A percentile compares a stretch with the other conserved stretches of the same genome.
Conservation (phyloP, 1,139 yeast genomes). For the Scheffersomyces insectosa region DNA sequence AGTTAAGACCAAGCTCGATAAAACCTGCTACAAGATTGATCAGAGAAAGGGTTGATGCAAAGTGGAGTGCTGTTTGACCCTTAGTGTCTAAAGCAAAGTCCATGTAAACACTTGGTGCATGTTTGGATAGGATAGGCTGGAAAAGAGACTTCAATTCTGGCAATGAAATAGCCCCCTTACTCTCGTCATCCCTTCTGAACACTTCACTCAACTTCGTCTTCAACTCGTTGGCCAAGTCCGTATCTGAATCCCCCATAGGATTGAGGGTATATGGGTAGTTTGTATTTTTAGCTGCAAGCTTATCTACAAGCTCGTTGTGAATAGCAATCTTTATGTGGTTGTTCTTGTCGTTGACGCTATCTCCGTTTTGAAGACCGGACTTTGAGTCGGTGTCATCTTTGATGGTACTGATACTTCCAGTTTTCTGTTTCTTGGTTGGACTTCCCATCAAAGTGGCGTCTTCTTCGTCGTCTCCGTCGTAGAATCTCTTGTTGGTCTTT, state of each 20-base stretch:
- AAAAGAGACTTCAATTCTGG: conserved; percentile 16
- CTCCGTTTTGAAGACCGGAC: neutral
- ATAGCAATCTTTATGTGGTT: neutral
- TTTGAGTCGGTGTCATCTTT: conserved; percentile 1
- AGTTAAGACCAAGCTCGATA: conserved; percentile 35
- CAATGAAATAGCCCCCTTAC: conserved; percentile 7
- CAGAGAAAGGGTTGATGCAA: conserved; percentile 47
- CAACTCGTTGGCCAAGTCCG: conserved; percentile 19
- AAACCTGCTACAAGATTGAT: conserved; percentile 37
- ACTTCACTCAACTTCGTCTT: conserved; percentile 21
- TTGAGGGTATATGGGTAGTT: conserved; percentile 24
- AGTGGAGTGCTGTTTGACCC: conserved; percentile 50
- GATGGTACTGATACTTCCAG: neutral
- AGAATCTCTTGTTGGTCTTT: conserved; percentile 18
- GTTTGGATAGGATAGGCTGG: conserved; percentile 13
- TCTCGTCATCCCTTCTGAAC: conserved; percentile 19
- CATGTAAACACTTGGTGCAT: conserved; percentile 13
- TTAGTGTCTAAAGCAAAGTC: conserved; percentile 44
- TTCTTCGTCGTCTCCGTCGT: conserved; percentile 12
- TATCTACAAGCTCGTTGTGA: neutral
- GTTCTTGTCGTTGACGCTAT: neutral
- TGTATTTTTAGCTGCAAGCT: conserved; percentile 11
- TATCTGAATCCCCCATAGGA: conserved; percentile 14
- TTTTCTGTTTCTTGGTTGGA: conserved; percentile 17
- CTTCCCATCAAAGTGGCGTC: conserved; percentile 16